Evolutionary conservation across 306 rosid genomes (phyloP).

Genomic region (Myrica gale): DNA sequence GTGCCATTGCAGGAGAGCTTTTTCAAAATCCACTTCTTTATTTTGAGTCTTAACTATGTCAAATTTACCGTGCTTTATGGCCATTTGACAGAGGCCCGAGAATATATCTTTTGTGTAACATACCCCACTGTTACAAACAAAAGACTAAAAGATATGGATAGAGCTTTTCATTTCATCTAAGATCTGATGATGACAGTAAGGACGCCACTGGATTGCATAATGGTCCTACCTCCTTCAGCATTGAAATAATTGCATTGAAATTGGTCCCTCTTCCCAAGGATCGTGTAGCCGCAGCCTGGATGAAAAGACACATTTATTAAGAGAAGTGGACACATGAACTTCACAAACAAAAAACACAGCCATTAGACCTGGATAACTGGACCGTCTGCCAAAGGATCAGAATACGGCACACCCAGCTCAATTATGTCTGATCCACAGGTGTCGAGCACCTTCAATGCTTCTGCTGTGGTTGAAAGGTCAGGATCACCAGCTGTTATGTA

Average conservation of each 20-base stretch:
- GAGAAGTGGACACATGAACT: constrained; percentile 21
- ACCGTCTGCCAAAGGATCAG: constrained; percentile 98
- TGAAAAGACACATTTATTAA: constrained; percentile 25
- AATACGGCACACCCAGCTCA: constrained; percentile 88
- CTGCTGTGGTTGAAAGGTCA: constrained; percentile 81
- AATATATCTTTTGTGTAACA: not conserved
- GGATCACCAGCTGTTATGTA: constrained; percentile 97
- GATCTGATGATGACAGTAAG: constrained; percentile 12
- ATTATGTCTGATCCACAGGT: constrained; percentile 87
- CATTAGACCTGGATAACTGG: constrained; percentile 88
- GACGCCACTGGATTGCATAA: constrained; percentile 19
- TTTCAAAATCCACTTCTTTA: not conserved
- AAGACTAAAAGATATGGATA: not conserved
- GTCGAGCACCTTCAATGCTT: constrained; percentile 87
- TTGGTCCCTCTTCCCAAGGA: constrained; percentile 82
- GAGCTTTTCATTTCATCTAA: not conserved
- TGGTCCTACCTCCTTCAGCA: constrained; percentile 83
- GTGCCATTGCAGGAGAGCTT: too few species aligned
- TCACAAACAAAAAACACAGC: not conserved
- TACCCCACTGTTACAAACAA: not conserved
- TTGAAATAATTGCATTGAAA: constrained; percentile 56
- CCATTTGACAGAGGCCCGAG: not conserved
- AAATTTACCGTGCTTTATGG: not conserved
- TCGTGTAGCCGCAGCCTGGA: constrained; percentile 92
- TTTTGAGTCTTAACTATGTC: not conserved